Base-by-base conservation (phyloP, 371 early-diverging fungal species). In the Apophysomyces sp. region DNA sequence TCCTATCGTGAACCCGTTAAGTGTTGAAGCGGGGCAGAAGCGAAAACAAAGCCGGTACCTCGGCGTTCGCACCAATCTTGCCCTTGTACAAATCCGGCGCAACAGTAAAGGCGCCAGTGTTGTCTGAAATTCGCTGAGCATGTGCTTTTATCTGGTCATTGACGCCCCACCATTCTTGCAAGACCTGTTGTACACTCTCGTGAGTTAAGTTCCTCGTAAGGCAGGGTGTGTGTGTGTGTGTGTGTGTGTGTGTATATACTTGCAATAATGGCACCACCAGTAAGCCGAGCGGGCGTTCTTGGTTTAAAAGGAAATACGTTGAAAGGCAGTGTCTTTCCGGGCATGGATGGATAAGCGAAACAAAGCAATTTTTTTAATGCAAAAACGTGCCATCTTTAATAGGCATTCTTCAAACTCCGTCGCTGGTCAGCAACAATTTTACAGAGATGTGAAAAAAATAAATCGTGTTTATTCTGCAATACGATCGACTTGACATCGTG, bases 21-120 rank as follows among this genome's bases (percentile, higher is more conserved):
- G 0, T 18, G 21, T 21, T 16, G 28, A 18, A 24, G 30, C 32
- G 24, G 13, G 0, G 7, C 21, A 13, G 21, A 36, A 28, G 1
- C 51, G 15, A 27, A 5, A 52, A 52, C 27, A 44, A 18, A n/a
- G 16, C 51, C 4, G 51, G 15, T 67, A 76, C 80, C 75, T 81
- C 85, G 1, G 73, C 74, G 36, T 77, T 77, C 32, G 79, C 62
- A 7, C 82, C 80, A 44, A 72, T 30, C 61, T 82, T 83, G 41
- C 85, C 85, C 53, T 83, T 83, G 56, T 85, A 85, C 27, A 85
- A 58, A 58, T 85, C 85, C 3, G 83, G 85, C 27, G 80, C 69
- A 21, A 80, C 64, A 0, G 78, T 68, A n/a, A 58, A 56, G 24
- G 77, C 76, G 18, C 80, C 81, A 4, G 83, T 81, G 21, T 63